These are phyloP conservation scores for Candida loeiensis DNA, from an alignment of 805 yeast genomes.

Conservation along the genomic window DNA sequence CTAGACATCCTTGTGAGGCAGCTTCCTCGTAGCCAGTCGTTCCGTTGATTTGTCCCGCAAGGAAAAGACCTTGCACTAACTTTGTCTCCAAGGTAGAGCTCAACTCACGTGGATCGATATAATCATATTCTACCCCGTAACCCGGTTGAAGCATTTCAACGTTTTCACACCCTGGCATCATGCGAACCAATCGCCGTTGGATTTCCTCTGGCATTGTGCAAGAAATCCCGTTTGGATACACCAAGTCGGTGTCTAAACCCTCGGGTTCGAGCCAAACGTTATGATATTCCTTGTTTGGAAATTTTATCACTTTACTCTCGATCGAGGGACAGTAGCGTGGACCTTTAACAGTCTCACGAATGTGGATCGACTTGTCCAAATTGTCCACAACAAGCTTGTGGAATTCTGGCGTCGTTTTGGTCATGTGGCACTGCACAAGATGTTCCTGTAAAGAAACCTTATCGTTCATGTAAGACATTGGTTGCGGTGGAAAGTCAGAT, in stretches of 20 bases:
- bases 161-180: constrained; percentile 86
- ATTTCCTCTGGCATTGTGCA: constrained; percentile 95
- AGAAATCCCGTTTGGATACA: constrained; percentile 95
- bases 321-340: constrained; percentile 98
- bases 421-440: constrained; percentile 70
- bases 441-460: constrained; percentile 52
- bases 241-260: constrained; percentile 79
- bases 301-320: constrained; percentile 81
- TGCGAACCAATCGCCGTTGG: constrained; percentile 66
- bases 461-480: constrained; percentile 85
- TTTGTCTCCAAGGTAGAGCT: constrained; percentile 78
- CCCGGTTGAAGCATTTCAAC: constrained; percentile 93
- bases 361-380: constrained; percentile 81
- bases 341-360: constrained; percentile 89
- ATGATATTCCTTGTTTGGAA: constrained; percentile 72
- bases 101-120: constrained; percentile 89
- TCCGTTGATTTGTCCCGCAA: constrained; percentile 98
- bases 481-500: constrained; percentile 82
- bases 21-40: constrained; percentile 99
- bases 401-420: constrained; percentile 70
- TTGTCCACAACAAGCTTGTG: constrained; percentile 69
- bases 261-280: constrained; percentile 96
- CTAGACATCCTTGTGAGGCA: constrained; percentile 92
- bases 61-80: constrained; percentile 65
- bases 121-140: constrained; percentile 98